Evolutionary conservation across 495 filamentous ascomycete genomes (phyloP).

Genomic region (Penicillium nucicola): DNA sequence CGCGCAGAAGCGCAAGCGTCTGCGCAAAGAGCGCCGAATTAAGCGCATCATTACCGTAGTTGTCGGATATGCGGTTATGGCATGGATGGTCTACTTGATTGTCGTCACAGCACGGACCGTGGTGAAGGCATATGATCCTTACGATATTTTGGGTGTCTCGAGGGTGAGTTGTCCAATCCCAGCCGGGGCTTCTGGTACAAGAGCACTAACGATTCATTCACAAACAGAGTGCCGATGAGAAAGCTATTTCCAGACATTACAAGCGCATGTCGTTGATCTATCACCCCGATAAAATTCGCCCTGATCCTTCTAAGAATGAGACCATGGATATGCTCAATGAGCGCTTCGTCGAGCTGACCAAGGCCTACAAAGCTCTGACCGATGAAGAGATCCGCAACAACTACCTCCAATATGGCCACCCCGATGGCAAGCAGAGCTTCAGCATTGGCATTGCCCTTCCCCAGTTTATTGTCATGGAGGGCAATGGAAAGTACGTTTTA

Average conservation of each 20-base stretch:
- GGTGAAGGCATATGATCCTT: constrained; percentile 90
- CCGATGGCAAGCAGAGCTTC: constrained; percentile 95
- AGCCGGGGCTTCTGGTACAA: not conserved
- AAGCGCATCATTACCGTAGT: constrained; percentile 79
- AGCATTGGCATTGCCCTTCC: constrained; percentile 97
- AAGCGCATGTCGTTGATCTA: constrained; percentile 78
- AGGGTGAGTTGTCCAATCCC: constrained; percentile 50
- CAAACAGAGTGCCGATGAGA: constrained; percentile 72
- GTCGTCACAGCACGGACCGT: constrained; percentile 67
- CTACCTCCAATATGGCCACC: constrained; percentile 91
- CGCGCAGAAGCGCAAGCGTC: constrained; percentile 78
- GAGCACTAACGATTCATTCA: not conserved
- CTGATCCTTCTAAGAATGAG: constrained; percentile 81
- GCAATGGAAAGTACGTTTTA: constrained; percentile 92
- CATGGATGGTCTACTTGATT: constrained; percentile 90
- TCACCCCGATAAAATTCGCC: constrained; percentile 89
- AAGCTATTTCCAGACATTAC: constrained; percentile 85
- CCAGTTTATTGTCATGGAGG: constrained; percentile 86
- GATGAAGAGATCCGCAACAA: constrained; percentile 97
- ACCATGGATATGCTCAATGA: constrained; percentile 82
- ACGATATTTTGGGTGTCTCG: constrained; percentile 84
- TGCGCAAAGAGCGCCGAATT: constrained; percentile 82
- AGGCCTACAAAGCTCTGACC: constrained; percentile 95
- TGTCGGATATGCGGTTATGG: constrained; percentile 79
- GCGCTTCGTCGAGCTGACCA: constrained; percentile 88